Evolutionary conservation across 2,329 filamentous ascomycete species (phyloP), one percentile per base, ranked within the genome.

Genomic region (Epichloe gansuensis): DNA sequence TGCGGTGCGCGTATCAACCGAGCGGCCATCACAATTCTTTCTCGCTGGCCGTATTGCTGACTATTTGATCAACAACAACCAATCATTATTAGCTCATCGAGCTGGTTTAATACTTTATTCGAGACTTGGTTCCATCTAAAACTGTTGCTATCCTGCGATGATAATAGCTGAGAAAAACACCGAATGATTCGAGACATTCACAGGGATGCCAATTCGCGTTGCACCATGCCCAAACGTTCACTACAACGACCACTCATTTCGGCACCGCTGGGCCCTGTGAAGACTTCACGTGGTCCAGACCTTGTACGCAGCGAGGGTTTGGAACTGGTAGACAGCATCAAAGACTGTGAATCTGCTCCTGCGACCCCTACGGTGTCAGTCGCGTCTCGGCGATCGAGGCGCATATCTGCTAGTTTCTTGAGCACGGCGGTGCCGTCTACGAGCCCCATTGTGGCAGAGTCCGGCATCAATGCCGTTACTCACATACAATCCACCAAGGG

Each of bases 191-290:
- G 21, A 12, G 25, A 42, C 12, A 27, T 44, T 21, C 31, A 21
- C 34, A 36, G 51, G 17, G 5, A 40, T 43, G 15, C 47, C 50
- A 40, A 44, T 44, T 44, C 47, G 13, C 21, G 34, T 25, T 38
- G 36, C 44, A 50, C 35, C 47, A 63, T 63, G 61, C 47, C 35
- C 25, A 40, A 34, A 44, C 49, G 42, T 17, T 12, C 46, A 36
- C 35, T 25, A n/a, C 41, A 44, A 44, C 61, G 58, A 27, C 64
- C 61, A 15, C 48, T 54, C 40, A 70, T 71, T 27, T 71, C 68
- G 8, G 59, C 51, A 17, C 69, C 68, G 2, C 55, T 69, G 39
- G 69, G 68, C 0, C 68, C 68, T 8, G 59, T 71, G 55, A 68
- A 63, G 53, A 68, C 61, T 56, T 68, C 63, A 8, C 62, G 65